phyloP scores from a whole-genome alignment of 345 rosid genomes.

The Salix brachista region DNA sequence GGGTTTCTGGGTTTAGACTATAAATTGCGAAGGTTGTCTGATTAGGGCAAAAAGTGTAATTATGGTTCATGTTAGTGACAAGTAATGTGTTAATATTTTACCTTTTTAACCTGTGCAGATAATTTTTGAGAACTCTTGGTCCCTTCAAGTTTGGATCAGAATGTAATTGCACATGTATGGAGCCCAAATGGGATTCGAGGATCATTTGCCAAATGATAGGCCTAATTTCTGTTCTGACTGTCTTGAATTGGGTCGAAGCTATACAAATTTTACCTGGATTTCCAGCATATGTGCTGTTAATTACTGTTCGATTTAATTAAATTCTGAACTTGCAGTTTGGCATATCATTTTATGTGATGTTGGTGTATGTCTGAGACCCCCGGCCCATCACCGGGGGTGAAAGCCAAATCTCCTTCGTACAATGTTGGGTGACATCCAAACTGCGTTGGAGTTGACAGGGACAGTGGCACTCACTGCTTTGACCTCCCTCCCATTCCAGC shows the following conservation, averaged over 20 bases:
- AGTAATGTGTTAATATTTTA: neutral
- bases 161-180: too few relatives aligned
- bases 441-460: neutral
- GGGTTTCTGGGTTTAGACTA: neutral
- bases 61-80: conserved; percentile 8
- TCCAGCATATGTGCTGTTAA: neutral
- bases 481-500: neutral
- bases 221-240: neutral
- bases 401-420: neutral
- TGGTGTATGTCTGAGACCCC: neutral
- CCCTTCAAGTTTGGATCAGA: too few relatives aligned
- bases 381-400: neutral
- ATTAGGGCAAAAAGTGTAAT: conserved; percentile 5
- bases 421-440: neutral
- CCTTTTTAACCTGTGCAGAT: neutral
- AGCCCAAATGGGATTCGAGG: neutral
- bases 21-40: neutral
- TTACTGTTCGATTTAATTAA: neutral
- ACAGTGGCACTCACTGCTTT: neutral
- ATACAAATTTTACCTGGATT: neutral
- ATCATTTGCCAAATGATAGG: neutral
- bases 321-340: neutral
- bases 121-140: neutral
- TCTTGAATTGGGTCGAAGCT: neutral
- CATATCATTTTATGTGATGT: neutral